Evolutionary conservation across 2,329 filamentous ascomycete genomes (phyloP).

Genomic region (Penicillium crustosum): DNA sequence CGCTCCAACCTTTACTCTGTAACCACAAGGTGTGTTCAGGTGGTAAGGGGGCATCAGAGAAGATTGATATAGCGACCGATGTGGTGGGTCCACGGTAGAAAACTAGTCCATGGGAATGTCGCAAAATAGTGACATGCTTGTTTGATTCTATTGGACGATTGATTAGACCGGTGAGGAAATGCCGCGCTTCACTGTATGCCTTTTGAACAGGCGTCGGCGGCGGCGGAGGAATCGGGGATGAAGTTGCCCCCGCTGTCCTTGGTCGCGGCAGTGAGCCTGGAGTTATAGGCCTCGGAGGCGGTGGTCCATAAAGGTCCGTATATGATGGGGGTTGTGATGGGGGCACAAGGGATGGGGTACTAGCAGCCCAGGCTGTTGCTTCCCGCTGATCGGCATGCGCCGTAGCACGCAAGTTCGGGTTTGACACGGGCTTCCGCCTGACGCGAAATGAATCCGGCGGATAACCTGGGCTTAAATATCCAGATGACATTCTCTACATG

Average conservation of each 20-base stretch:
- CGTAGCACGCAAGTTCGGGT: slow-evolving; percentile 23
- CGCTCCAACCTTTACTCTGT: slow-evolving; percentile 67
- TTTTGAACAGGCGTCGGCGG: slow-evolving; percentile 32
- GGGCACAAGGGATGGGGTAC: slow-evolving; percentile 13
- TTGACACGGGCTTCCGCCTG: slow-evolving; percentile 26
- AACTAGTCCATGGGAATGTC: slow-evolving; percentile 63
- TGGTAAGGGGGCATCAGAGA: slow-evolving; percentile 60
- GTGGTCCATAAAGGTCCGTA: slow-evolving; percentile 19
- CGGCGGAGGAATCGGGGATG: slow-evolving; percentile 3
- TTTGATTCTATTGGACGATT: slow-evolving; percentile 64
- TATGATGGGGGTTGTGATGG: too few relatives aligned
- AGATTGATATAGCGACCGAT: slow-evolving; percentile 63
- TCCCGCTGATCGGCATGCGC: slow-evolving; percentile 16
- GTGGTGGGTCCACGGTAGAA: slow-evolving; percentile 67
- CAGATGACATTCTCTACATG: slow-evolving; percentile 17
- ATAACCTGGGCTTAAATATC: slow-evolving; percentile 12
- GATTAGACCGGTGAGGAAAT: slow-evolving; percentile 66
- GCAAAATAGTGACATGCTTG: slow-evolving; percentile 65
- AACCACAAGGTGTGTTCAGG: slow-evolving; percentile 63
- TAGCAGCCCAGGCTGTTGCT: slow-evolving; percentile 5
- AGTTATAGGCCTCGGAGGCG: not conserved
- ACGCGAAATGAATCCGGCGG: slow-evolving; percentile 18
- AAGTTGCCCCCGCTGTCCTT: slow-evolving; percentile 15
- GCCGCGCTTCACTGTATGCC: slow-evolving; percentile 55
- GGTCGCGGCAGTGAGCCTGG: slow-evolving; percentile 12